A percentile compares a stretch with the other conserved stretches of the same genome.
These are phyloP conservation scores for Aspergillus tanneri DNA, from an alignment of 2,329 filamentous ascomycete genomes.

Conservation along the genomic window DNA sequence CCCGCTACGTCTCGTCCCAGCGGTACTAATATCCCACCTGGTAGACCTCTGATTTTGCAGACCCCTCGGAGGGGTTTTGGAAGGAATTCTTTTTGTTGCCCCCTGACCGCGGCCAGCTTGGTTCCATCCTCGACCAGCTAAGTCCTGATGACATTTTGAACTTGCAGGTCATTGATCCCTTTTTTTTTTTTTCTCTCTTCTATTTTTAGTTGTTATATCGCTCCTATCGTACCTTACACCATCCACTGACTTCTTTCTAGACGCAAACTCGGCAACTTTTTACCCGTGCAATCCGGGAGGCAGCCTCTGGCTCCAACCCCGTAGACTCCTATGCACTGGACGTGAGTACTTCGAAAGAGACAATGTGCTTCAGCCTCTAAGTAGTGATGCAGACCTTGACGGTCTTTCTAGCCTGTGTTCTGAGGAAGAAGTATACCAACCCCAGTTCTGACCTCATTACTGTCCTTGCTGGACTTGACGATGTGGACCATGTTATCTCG, in stretches of 20 bases:
- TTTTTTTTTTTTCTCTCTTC: neutral
- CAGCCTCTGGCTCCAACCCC: constrained; percentile 61
- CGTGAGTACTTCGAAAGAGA: constrained; percentile 50
- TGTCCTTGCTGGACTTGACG: constrained; percentile 82
- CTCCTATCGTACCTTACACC: neutral
- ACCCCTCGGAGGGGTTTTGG: constrained; percentile 90
- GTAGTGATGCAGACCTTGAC: constrained; percentile 69
- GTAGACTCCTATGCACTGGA: constrained; percentile 79
- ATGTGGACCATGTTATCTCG: constrained; percentile 81
- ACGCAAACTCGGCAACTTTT: constrained; percentile 76
- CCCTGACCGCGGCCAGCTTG: constrained; percentile 70
- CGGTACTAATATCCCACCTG: constrained; percentile 19
- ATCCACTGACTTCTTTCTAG: constrained; percentile 36
- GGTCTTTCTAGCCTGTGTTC: constrained; percentile 76
- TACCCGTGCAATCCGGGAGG: constrained; percentile 65
- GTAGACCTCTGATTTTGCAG: constrained; percentile 64
- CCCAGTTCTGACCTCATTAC: constrained; percentile 93
- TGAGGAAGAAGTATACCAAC: constrained; percentile 90
- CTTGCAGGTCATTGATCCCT: constrained; percentile 56
- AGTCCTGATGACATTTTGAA: constrained; percentile 73
- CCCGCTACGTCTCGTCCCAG: neutral
- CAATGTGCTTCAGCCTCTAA: constrained; percentile 42
- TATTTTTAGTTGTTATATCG: neutral
- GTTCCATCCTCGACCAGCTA: constrained; percentile 66
- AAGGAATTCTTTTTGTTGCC: constrained; percentile 88